Base-by-base conservation (phyloP, 2,329 filamentous ascomycete species). In the Lasiodiplodia hormozganensis region DNA sequence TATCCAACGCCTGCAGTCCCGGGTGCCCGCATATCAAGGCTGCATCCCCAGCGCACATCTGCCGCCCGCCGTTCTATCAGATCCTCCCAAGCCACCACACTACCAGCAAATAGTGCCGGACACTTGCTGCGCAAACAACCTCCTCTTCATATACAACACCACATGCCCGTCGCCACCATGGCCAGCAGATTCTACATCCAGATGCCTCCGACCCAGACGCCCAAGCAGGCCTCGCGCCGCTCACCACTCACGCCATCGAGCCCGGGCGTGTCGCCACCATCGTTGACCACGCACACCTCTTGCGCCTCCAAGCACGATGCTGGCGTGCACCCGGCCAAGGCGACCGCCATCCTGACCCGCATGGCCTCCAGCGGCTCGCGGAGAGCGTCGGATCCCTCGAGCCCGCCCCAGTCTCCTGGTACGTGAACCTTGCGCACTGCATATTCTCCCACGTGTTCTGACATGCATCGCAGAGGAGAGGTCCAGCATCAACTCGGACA, bases 231-330 rank as follows among this genome's bases (percentile, higher is more conserved):
- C 73, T 75, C 74, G 72, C 78, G 80, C 69, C 79, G 81, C 56
- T 80, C 80, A 68, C 80, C 81, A 74, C 76, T 83, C 68, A 82
- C 81, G 62, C 81, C 81, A 70, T 82, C 81, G 34, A 82, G 80
- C 57, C 58, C 58, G 10, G 58, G 58, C 21, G 80, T 82, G 43
- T 82, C 81, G 47, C 82, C 81, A 62, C 80, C 81, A 67, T 82
- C 79, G 66, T 74, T 83, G 62, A 81, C 79, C 54, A 79, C 80
- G 62, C 77, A 80, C 34, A 78, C 76, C 56, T 78, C 80, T 21
- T 75, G 79, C 53, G 74, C 79, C 16, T 76, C 78, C 70, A 77
- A 80, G 71, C 76, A 78, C 69, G 81, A 81, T 71, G 80, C 80
- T 67, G 77, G 80, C 40, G 77, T 79, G 62, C 79, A 36, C 69